phyloP scores from a whole-genome alignment of 2,329 filamentous ascomycete genomes.

The Parascedosporium putredinis region DNA sequence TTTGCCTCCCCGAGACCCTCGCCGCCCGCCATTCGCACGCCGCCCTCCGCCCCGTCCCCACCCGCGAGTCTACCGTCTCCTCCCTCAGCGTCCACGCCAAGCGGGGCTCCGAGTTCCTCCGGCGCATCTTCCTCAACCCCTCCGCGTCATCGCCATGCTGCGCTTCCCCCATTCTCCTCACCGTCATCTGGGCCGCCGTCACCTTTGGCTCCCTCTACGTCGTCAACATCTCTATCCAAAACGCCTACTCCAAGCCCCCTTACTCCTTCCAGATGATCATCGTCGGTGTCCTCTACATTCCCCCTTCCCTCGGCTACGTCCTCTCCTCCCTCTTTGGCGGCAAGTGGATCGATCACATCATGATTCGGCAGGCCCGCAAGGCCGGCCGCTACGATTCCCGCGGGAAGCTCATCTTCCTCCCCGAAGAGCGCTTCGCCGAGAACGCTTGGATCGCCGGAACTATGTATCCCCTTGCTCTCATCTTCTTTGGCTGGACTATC shows the following conservation, averaged over 20 bases:
- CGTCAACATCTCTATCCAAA: slow-evolving; percentile 66
- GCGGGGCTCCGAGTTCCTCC: not conserved
- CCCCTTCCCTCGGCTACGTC: slow-evolving; percentile 63
- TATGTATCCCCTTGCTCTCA: slow-evolving; percentile 57
- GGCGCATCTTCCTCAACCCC: slow-evolving; percentile 59
- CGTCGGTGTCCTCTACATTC: slow-evolving; percentile 68
- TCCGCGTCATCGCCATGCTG: slow-evolving; percentile 60
- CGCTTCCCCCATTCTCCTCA: slow-evolving; percentile 64
- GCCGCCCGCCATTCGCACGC: slow-evolving; percentile 10
- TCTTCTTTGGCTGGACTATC: slow-evolving; percentile 70
- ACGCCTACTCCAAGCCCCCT: slow-evolving; percentile 54
- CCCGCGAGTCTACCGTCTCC: slow-evolving; percentile 43
- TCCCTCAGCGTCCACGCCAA: slow-evolving; percentile 5
- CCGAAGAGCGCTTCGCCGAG: slow-evolving; percentile 74
- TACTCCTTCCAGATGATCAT: slow-evolving; percentile 61
- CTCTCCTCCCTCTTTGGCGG: slow-evolving; percentile 59
- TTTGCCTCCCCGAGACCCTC: slow-evolving; percentile 59
- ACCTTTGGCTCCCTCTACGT: slow-evolving; percentile 68
- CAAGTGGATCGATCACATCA: slow-evolving; percentile 70
- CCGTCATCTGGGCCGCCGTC: slow-evolving; percentile 63
- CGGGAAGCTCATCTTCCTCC: slow-evolving; percentile 56
- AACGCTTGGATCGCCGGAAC: slow-evolving; percentile 69
- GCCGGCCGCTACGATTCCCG: slow-evolving; percentile 57
- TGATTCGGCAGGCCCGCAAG: slow-evolving; percentile 63
- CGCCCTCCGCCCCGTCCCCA: slow-evolving; percentile 38